Conservation (phyloP, 495 filamentous ascomycete species). For the Aspergillus egyptiacus region DNA sequence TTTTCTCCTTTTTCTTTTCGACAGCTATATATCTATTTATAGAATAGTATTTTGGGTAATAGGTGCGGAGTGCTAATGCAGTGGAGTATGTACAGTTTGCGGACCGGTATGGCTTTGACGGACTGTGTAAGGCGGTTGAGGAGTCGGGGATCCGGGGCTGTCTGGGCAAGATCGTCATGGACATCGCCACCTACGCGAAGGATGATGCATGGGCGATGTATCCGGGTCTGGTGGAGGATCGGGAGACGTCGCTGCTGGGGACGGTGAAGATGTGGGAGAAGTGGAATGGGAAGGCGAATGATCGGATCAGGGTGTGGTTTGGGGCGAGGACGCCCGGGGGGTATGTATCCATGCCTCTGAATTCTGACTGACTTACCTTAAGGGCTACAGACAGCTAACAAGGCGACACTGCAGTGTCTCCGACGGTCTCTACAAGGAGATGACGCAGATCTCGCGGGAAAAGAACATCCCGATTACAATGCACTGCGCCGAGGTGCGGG, state of each 20-base stretch:
- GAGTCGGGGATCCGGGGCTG: conserved; percentile 46
- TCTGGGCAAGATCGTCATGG: conserved; percentile 39
- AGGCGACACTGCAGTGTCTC: conserved; percentile 29
- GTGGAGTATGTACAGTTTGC: too few relatives aligned
- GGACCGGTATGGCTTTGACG: conserved; percentile 42
- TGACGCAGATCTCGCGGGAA: conserved; percentile 38
- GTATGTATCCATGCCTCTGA: conserved; percentile 19
- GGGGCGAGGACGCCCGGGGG: conserved; percentile 46
- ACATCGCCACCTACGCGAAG: conserved; percentile 36
- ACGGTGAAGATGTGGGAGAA: conserved; percentile 42
- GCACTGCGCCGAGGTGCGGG: conserved; percentile 37
- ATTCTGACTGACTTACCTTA: background rate
- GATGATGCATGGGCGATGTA: conserved; percentile 47
- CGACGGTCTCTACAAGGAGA: conserved; percentile 39
- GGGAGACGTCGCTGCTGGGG: conserved; percentile 38
- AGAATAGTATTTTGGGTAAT: too few relatives aligned
- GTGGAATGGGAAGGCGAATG: conserved; percentile 42
- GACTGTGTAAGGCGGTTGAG: conserved; percentile 39
- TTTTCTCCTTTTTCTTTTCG: background rate
- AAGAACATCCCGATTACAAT: conserved; percentile 39
- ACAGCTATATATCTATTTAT: background rate
- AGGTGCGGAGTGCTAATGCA: background rate
- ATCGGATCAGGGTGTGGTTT: conserved; percentile 47
- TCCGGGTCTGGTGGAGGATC: conserved; percentile 41
- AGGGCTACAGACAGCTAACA: background rate